Base-by-base conservation (phyloP, 345 rosid genomes). In the Alliaria petiolata region DNA sequence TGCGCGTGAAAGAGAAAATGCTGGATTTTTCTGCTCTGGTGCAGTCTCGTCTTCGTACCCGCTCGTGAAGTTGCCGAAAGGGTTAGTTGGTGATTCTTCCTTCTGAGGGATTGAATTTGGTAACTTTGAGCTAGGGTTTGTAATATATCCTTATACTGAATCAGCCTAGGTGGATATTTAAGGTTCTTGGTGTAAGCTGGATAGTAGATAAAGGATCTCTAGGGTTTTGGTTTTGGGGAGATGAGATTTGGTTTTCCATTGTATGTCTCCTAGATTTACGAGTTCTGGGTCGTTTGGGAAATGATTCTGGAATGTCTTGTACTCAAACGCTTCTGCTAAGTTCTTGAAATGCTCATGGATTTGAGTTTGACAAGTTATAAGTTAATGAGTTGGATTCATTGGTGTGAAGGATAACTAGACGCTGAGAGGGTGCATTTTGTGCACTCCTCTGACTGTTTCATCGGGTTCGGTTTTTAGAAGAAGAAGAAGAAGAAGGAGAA, bases 241-340 rank as follows among this genome's bases (percentile, higher is more conserved):
- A 86, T 89, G 89, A 82, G 87, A 83, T 84, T 88, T 81, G 81
- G 86, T 53, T 82, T 83, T 65, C 81, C 84, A 79, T 82, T 89
- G 78, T 84, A 70, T 74, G 73, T 75, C 73, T 73, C 69, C 52
- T 81, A 77, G 81, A 62, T 44, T 66, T 78, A 55, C 59, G 56
- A 75, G 49, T 71, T 72, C 73, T 31, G 78, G 65, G 67, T 73
- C 67, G 52, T 76, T 54, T 69, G 83, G 80, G 75, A 67, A 69
- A 65, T 22, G 73, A 50, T 62, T 62, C 65, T 40, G 25, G 62
- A 54, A 15, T 57, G 16, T 9, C 12, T 34, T 56, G 38, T 57
- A 5, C 34, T 20, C 6, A 20, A 42, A 25, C 31, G 55, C 20
- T 55, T 38, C 70, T 34, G 69, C 50, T 22, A 35, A 60, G 69